Percentiles rank a stretch among this genome's conserved stretches.
These are phyloP conservation scores for Aspergillus jensenii DNA, from an alignment of 2,329 filamentous ascomycete species.

Conservation along the genomic window DNA sequence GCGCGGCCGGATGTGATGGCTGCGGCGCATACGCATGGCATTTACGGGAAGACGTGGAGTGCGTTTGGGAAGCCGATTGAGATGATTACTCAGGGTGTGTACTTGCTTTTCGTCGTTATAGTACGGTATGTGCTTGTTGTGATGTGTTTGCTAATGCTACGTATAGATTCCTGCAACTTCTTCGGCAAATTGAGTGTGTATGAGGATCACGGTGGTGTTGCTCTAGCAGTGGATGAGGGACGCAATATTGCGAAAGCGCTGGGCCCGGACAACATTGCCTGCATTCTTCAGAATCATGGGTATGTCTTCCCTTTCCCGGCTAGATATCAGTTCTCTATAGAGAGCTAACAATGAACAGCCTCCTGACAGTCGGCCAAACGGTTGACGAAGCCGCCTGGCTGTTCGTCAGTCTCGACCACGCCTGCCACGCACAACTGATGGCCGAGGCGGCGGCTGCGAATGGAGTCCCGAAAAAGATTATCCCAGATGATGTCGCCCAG, in stretches of 20 bases:
- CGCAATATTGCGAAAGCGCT: slow-evolving; percentile 38
- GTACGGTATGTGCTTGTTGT: neutral
- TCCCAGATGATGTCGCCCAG: slow-evolving; percentile 32
- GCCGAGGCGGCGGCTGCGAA: slow-evolving; percentile 43
- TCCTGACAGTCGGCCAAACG: slow-evolving; percentile 41
- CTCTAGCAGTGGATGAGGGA: slow-evolving; percentile 42
- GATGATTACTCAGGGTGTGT: slow-evolving; percentile 59
- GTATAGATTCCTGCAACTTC: slow-evolving; percentile 39
- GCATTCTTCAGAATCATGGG: slow-evolving; percentile 45
- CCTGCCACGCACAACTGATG: slow-evolving; percentile 42
- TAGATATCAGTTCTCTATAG: too few relatives aligned
- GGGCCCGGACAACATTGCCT: slow-evolving; percentile 42
- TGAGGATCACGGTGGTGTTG: slow-evolving; percentile 42
- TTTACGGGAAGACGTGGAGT: slow-evolving; percentile 63
- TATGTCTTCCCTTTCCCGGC: slow-evolving; percentile 8
- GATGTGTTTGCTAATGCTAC: neutral
- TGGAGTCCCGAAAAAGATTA: slow-evolving; percentile 36
- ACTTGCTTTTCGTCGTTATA: neutral
- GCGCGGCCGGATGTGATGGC: slow-evolving; percentile 60
- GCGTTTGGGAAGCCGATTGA: slow-evolving; percentile 60
- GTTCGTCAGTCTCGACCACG: slow-evolving; percentile 42
- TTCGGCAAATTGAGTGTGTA: slow-evolving; percentile 40
- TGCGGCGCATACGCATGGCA: slow-evolving; percentile 59
- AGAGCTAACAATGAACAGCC: slow-evolving; percentile 20
- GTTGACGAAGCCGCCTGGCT: slow-evolving; percentile 43